Evolutionary conservation across 2,329 filamentous ascomycete genomes (phyloP), one percentile per base, ranked within the genome.

Genomic region (Capronia americana): DNA sequence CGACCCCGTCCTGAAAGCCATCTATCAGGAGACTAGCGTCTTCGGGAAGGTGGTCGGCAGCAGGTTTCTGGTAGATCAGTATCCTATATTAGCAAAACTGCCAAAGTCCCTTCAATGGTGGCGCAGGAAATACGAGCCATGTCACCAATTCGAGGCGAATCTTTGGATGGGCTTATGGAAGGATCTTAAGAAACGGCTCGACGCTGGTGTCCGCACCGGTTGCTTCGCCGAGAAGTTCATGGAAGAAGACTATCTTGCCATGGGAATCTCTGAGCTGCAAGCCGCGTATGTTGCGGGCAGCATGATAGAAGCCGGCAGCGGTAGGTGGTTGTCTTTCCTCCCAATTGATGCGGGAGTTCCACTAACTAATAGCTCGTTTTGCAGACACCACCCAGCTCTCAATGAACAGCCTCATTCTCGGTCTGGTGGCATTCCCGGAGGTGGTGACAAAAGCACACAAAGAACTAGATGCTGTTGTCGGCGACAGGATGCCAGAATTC

Each of bases 231-330:
- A 63, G 32, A 56, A 61, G 20, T 63, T 67, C 26, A 64, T 61
- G 61, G 56, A 67, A 54, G 51, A 54, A n/a, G 50, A 64, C n/a
- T 64, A 64, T 24, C 64, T 73, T 10, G 72, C 72, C 11, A 75
- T 77, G 60, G 76, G 75, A 7, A 74, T 79, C 51, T 74, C 65
- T 34, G 76, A 78, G 50, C 69, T 77, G 2, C 75, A 77, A 66
- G 76, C 75, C 3, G 75, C 76, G 1, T 78, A 76, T 53, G 67
- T 78, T 4, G 75, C 77, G 0, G 76, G 76, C 10, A 74, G 70
- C 63, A 56, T 67, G 61, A 59, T 67, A 6, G 61, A 64, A 46
- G 65, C 61, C 28, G 65, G 65, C 17, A 57, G 54, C 59, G 61
- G 54, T 64, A 41, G 23, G 56, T 57, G 24, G 48, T 6, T 46